phyloP scores from a whole-genome alignment of 1,284 basidiomycete species.

The Anthracocystis panici-leucophaei region DNA sequence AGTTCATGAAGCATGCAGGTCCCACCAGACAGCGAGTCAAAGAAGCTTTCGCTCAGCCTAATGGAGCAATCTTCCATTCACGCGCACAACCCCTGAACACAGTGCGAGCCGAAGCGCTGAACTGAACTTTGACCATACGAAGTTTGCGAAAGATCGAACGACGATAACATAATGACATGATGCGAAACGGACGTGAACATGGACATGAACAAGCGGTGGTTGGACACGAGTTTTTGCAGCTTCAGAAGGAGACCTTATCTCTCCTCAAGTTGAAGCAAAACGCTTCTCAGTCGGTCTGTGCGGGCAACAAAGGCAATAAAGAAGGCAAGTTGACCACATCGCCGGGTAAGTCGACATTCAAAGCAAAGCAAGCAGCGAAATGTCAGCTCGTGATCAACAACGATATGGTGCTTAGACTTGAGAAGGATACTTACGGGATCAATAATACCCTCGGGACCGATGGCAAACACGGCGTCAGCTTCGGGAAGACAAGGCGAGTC shows the following conservation, averaged over 20 bases:
- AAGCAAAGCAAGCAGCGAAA: not conserved
- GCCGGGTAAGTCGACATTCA: not conserved
- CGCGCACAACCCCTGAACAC: not conserved
- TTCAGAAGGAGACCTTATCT: not conserved
- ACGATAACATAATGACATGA: constrained; percentile 20
- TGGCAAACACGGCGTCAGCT: constrained; percentile 94
- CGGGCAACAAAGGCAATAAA: no score
- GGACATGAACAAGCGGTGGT: not conserved
- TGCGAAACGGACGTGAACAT: not conserved
- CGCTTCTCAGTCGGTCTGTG: constrained; percentile 11
- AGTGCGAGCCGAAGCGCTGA: not conserved
- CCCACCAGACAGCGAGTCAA: no score
- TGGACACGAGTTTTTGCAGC: not conserved
- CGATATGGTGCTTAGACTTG: not conserved
- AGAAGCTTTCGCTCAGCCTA: no score
- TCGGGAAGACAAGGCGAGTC: constrained; percentile 98
- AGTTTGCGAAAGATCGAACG: constrained; percentile 10
- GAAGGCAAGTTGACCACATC: no score
- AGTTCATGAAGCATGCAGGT: no score
- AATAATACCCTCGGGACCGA: constrained; percentile 72
- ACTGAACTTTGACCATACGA: constrained; percentile 5
- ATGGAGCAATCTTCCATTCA: not conserved
- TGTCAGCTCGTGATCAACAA: not conserved
- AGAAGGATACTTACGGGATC: constrained; percentile 63
- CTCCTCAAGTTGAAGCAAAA: no score